Evolutionary conservation across 768 basidiomycete species (phyloP), one percentile per base, ranked within the genome.

Genomic region (Thelephora ganbajun): DNA sequence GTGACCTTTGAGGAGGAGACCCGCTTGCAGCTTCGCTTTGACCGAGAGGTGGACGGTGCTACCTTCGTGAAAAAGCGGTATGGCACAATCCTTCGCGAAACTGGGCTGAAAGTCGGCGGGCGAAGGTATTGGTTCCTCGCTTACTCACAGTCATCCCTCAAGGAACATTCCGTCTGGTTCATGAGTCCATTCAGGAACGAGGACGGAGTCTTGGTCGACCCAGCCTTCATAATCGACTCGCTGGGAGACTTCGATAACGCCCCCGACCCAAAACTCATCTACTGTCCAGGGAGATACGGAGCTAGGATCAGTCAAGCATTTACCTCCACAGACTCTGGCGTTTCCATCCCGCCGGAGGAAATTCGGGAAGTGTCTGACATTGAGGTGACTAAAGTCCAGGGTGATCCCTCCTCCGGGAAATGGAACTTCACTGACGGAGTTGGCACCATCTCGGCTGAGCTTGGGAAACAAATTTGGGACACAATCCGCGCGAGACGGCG

Each of bases 221-320:
- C 80, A 3, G 43, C 58, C 3, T 59, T 53, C 3, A 83, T 86
- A 51, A 79, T 85, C 36, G 39, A 53, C 3, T 63, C 69, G 43
- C 54, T 85, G 1, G 81, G 82, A 6, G 66, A 61, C 16, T 83
- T 84, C 51, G 58, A 69, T 9, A 61, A 67, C 1, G 34, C 53
- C 9, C 71, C 69, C 30, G 78, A 80, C 53, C 55, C 50, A 11
- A 54, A 55, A 0, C 63, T 83, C 7, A 73, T 70, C n/a, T 63
- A 61, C 44, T 81, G 79, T 50, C 81, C 81, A 3, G 80, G 81
- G 18, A 69, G 82, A 46, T 83, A 79, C 59, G 83, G 73, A 0
- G 84, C 84, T 3, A 67, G 84, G 14, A 68, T 86, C 30, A 79
- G 80, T 5, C 81, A 79, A 57, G 80, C 80, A 0, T 87, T 86